Evolutionary conservation across 1,284 basidiomycete species (phyloP).

Genomic region (Macrocybe sp.): DNA sequence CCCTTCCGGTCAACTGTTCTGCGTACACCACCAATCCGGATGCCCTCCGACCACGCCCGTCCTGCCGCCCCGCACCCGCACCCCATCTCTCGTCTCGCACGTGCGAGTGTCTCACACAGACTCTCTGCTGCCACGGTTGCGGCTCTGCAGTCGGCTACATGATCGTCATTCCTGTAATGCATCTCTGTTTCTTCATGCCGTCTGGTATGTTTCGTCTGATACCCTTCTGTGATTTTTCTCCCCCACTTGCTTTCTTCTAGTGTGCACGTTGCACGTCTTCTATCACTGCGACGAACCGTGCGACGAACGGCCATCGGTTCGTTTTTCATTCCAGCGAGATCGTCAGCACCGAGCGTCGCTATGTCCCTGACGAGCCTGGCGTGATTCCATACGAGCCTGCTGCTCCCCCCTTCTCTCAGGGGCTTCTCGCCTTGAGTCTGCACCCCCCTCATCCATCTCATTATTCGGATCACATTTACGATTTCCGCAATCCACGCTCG

Average conservation of each 20-base stretch:
- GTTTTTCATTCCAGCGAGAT: slow-evolving; percentile 85
- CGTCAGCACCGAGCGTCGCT: slow-evolving; percentile 62
- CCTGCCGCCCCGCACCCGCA: slow-evolving; percentile 19
- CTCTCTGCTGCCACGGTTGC: slow-evolving; percentile 78
- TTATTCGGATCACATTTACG: slow-evolving; percentile 9
- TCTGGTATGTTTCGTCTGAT: not conserved
- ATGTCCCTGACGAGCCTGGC: slow-evolving; percentile 66
- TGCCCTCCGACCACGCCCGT: slow-evolving; percentile 26
- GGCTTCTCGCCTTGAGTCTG: slow-evolving; percentile 11
- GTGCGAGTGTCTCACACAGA: slow-evolving; percentile 49
- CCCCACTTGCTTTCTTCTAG: slow-evolving; percentile 20
- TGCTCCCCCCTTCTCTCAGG: slow-evolving; percentile 19
- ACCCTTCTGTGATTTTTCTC: too few relatives aligned
- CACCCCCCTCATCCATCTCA: slow-evolving; percentile 16
- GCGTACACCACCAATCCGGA: slow-evolving; percentile 47
- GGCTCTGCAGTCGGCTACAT: slow-evolving; percentile 74
- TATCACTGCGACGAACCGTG: slow-evolving; percentile 56
- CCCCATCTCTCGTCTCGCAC: slow-evolving; percentile 19
- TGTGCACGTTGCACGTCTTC: slow-evolving; percentile 72
- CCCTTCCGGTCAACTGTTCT: slow-evolving; percentile 73
- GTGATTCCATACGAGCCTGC: slow-evolving; percentile 46
- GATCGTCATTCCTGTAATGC: slow-evolving; percentile 59
- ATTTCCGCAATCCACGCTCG: slow-evolving; percentile 1
- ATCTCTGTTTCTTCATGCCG: slow-evolving; percentile 4
- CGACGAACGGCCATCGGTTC: slow-evolving; percentile 82